Base-by-base conservation (phyloP, 2,329 filamentous ascomycete species). In the Fonsecaea erecta region DNA sequence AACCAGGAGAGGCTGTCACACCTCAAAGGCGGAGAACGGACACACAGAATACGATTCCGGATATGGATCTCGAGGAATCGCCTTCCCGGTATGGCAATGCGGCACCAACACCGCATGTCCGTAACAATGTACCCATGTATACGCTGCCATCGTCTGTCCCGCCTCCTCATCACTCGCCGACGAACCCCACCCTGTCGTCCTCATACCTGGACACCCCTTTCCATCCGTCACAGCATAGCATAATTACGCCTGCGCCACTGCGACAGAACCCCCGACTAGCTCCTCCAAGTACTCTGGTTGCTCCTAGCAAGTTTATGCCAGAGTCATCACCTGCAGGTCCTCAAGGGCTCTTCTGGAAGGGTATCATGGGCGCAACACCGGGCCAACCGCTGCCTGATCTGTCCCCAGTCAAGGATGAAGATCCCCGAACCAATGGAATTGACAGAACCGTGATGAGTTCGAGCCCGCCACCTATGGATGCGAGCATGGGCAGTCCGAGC, bases 261-360 rank as follows among this genome's bases (percentile, higher is more conserved):
- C 77, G 80, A 21, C 79, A 83, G 56, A 81, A 82, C 60, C 80
- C 80, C 4, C 77, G 77, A 8, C 75, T 82, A 4, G 80, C 80
- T 12, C 80, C 81, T 7, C 81, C 81, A 0, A 82, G 80, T 69
- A 83, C 81, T 1, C 78, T 80, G 2, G 80, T 81, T 61, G 77
- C 81, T 16, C 81, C 81, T 1, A 82, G 80, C 21, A 82, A 81
- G 68, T 82, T 82, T 70, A 82, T 83, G 80, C 79, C 80, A 3
- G 79, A 82, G 75, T 82, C 80, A 65, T 82, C 79, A 3, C 81
- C 81, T 1, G 81, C 81, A 3, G 71, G 70, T 2, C 71, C 71
- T 32, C 57, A 60, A 28, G 67, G 69, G 34, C 79, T 82, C 51
- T 83, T 82, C 71, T 83, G 81, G 81, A 82, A 81, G 61, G 71